Conservation (phyloP, 352 stramenopile species). For the Aphanomyces stellatus region DNA sequence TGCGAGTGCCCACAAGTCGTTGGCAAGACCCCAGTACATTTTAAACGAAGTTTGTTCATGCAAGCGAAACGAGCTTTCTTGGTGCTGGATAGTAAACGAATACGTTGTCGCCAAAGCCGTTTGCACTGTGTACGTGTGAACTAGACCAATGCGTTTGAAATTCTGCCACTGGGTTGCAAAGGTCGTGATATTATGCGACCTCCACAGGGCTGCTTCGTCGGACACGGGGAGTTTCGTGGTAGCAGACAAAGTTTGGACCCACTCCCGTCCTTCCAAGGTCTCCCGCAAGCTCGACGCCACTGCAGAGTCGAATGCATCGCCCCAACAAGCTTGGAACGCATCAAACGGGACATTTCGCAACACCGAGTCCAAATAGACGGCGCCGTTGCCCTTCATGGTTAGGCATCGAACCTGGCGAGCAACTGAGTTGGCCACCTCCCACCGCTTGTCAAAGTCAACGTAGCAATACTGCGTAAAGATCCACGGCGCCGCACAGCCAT, state of each 20-base stretch:
- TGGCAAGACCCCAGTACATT: conserved; percentile 9
- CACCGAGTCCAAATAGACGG: background rate
- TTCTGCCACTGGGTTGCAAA: background rate
- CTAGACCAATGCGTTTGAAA: background rate
- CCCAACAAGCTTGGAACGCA: background rate
- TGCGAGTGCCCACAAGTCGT: background rate
- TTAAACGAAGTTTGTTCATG: background rate
- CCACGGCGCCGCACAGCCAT: background rate
- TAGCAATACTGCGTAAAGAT: conserved; percentile 12
- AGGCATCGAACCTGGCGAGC: conserved; percentile 3
- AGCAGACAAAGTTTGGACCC: no score
- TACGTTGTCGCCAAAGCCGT: background rate
- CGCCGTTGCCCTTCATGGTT: background rate
- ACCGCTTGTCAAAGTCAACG: background rate
- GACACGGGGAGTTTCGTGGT: background rate
- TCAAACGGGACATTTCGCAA: background rate
- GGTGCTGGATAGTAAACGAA: background rate
- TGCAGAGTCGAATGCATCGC: background rate
- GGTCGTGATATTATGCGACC: background rate
- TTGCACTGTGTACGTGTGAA: background rate
- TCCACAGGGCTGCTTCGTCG: background rate
- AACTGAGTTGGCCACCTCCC: background rate
- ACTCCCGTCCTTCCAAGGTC: conserved; percentile 96
- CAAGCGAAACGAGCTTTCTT: background rate
- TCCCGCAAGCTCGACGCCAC: background rate